These are phyloP conservation scores for Hygrophoropsis aurantiaca DNA, from an alignment of 768 basidiomycete species.

Conservation along the genomic window DNA sequence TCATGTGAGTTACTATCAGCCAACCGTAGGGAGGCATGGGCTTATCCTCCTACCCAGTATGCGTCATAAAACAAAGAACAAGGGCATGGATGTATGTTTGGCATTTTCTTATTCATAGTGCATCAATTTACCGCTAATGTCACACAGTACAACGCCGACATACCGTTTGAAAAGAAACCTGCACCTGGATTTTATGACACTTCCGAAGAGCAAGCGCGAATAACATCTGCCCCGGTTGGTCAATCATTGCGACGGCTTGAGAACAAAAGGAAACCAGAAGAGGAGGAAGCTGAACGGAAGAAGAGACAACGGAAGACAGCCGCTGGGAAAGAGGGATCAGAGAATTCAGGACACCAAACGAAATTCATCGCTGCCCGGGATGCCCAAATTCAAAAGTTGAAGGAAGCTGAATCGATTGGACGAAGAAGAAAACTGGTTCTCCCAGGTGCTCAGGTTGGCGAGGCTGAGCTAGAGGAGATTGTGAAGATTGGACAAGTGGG, in stretches of 20 bases:
- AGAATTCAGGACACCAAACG: conserved; percentile 66
- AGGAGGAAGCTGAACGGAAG: conserved; percentile 90
- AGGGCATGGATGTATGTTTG: conserved; percentile 91
- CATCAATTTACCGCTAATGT: conserved; percentile 1
- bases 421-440: conserved; percentile 81
- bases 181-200: conserved; percentile 98
- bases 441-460: conserved; percentile 90
- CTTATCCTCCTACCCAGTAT: conserved; percentile 48
- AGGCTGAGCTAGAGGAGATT: conserved; percentile 93
- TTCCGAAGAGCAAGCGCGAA: conserved; percentile 86
- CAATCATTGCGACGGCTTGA: conserved; percentile 89
- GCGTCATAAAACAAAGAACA: conserved; percentile 92
- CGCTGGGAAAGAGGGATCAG: conserved; percentile 62
- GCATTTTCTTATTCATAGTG: conserved; percentile 1
- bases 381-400: conserved; percentile 95
- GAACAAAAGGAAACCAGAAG: conserved; percentile 92
- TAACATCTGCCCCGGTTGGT: conserved; percentile 86
- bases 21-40: background rate
- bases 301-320: conserved; percentile 77
- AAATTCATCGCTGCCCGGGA: conserved; percentile 97
- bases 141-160: conserved; percentile 91
- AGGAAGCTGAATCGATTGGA: conserved; percentile 95
- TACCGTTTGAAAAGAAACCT: conserved; percentile 97
- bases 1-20: conserved; percentile 62
- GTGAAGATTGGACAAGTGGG: conserved; percentile 96